Percentiles rank a stretch among this genome's conserved stretches.
phyloP scores from a whole-genome alignment of 345 rosid species.

The Cardamine occulta region DNA sequence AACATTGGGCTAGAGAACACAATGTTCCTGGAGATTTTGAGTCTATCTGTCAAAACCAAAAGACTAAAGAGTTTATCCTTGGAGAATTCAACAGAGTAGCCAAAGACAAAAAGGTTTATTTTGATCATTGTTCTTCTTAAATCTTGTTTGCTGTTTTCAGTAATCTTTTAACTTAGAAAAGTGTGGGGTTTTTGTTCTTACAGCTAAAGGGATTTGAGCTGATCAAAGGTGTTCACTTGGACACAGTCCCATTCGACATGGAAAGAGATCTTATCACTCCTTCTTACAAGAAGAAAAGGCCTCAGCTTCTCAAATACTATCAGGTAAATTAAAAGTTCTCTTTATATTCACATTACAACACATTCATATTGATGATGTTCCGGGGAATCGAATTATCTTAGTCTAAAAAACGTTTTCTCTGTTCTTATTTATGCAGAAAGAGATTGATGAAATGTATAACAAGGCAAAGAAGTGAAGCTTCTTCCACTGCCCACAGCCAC shows the following conservation, averaged over 20 bases:
- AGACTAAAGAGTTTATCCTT: slow-evolving; percentile 65
- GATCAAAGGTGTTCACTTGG: slow-evolving; percentile 78
- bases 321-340: slow-evolving; percentile 50
- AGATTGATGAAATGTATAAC: slow-evolving; percentile 74
- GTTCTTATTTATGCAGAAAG: slow-evolving; percentile 49
- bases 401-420: neutral
- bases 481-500: neutral
- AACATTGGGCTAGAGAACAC: slow-evolving; percentile 78
- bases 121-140: neutral
- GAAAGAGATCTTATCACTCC: slow-evolving; percentile 93
- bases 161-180: neutral
- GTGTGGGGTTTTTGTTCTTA: neutral
- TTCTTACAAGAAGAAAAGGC: slow-evolving; percentile 93
- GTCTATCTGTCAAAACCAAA: slow-evolving; percentile 66
- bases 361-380: too few relatives aligned
- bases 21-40: slow-evolving; percentile 66
- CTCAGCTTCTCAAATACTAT: slow-evolving; percentile 82
- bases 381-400: neutral
- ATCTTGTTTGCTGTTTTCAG: neutral
- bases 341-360: slow-evolving; percentile 5
- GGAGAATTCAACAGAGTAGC: slow-evolving; percentile 75
- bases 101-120: slow-evolving; percentile 73
- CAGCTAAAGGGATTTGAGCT: slow-evolving; percentile 95
- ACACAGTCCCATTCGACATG: slow-evolving; percentile 83
- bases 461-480: slow-evolving; percentile 45